These are phyloP conservation scores for Boletus vinaceobasis DNA, from an alignment of 768 basidiomycete species.

Conservation along the genomic window DNA sequence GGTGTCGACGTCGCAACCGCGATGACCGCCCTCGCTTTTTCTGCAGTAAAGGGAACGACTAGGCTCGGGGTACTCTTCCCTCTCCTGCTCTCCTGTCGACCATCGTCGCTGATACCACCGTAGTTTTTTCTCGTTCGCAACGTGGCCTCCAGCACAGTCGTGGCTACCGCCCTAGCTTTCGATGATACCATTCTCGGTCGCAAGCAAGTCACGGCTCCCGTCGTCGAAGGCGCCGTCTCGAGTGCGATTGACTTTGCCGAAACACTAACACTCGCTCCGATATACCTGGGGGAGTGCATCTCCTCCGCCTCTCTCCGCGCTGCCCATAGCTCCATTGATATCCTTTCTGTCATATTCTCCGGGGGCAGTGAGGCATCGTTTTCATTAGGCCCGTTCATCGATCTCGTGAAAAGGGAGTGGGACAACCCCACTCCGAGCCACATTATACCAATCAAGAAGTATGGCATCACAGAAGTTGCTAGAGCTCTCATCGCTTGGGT, in stretches of 20 bases:
- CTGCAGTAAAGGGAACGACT: slow-evolving; percentile 63
- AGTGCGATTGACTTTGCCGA: slow-evolving; percentile 65
- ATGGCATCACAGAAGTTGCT: slow-evolving; percentile 62
- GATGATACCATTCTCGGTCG: slow-evolving; percentile 70
- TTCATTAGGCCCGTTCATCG: slow-evolving; percentile 75
- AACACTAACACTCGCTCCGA: slow-evolving; percentile 68
- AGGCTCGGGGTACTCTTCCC: slow-evolving; percentile 58
- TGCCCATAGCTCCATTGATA: slow-evolving; percentile 72
- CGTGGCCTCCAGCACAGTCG: slow-evolving; percentile 56
- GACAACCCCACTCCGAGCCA: slow-evolving; percentile 49
- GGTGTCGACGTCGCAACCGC: slow-evolving; percentile 66
- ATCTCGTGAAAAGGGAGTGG: slow-evolving; percentile 79
- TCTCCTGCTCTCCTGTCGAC: slow-evolving; percentile 2
- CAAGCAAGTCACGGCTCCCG: slow-evolving; percentile 51
- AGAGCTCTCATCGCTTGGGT: slow-evolving; percentile 78
- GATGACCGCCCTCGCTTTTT: slow-evolving; percentile 62
- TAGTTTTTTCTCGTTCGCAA: slow-evolving; percentile 70
- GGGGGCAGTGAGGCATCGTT: slow-evolving; percentile 78
- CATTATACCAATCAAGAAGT: slow-evolving; percentile 55
- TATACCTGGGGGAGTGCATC: slow-evolving; percentile 71
- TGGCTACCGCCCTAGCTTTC: slow-evolving; percentile 54
- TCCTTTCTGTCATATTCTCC: slow-evolving; percentile 68
- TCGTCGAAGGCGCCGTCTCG: slow-evolving; percentile 56
- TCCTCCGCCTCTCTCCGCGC: slow-evolving; percentile 72
- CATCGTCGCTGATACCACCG: slow-evolving; percentile 2